Evolutionary conservation across 2,329 filamentous ascomycete species (phyloP), one percentile per base, ranked within the genome.

Genomic region (Chrysosporium queenslandicum): DNA sequence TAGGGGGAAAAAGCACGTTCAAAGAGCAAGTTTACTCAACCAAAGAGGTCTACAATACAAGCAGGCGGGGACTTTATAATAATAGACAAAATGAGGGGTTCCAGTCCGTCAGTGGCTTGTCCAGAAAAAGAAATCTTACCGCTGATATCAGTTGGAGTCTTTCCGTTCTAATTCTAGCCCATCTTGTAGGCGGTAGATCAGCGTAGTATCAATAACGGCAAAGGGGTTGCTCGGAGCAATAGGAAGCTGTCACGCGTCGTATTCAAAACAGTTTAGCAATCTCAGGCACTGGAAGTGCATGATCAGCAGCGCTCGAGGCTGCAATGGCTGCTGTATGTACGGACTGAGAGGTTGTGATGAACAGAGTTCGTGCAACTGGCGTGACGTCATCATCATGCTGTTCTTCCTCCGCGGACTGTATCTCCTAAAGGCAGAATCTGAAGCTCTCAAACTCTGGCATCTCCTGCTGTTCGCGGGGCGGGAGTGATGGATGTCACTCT

Each of bases 391-490:
- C n/a, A 40, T 20, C 20, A 11, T 36, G 6, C 12, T 25, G 5
- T 12, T 41, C 39, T 25, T 43, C 39, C 40, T 51, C 49, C 49
- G 49, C 49, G 49, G 49, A 51, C 48, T 16, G 29, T 12, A 32
- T 43, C 39, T 51, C 40, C 32, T 45, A 29, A 43, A 12, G 18
- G 29, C 30, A 8, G 21, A 36, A 32, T 43, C n/a, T 18, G 7
- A 34, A 27, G 27, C 8, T 27, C 25, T 20, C 11, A 12, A 12
- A 47, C n/a, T 29, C 8, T 32, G 3, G 39, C 14, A 34, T 46
- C 14, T 36, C 2, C 6, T 36, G 43, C 29, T 12, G n/a, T 21
- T 46, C 12, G 27, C n/a, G n/a, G 8, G 40, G 20, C 5, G 11
- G 21, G 4, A 25, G 11, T 23, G 16, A 16, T 16, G 20, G 5